Evolutionary conservation across 805 yeast genomes (phyloP).

Genomic region (Metschnikowia drakensbergensis): DNA sequence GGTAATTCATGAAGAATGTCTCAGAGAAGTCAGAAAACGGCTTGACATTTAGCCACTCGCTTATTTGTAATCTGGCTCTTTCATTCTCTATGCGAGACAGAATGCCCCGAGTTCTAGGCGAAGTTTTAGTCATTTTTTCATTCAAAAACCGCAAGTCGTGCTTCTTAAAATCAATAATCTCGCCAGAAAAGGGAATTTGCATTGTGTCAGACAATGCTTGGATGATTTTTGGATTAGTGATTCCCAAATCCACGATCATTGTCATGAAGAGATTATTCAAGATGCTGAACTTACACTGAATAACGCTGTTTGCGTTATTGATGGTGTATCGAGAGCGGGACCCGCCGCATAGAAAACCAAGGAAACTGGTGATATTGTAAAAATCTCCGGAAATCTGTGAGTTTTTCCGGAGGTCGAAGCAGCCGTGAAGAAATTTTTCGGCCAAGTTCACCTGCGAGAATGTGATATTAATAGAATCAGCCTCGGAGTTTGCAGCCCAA

Average conservation of each 20-base stretch:
- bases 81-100: slow-evolving; percentile 7
- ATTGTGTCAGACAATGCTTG: background rate
- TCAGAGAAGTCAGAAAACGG: slow-evolving; percentile 33
- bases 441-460: slow-evolving; percentile 9
- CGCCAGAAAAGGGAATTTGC: slow-evolving; percentile 23
- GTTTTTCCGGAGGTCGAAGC: slow-evolving; percentile 1
- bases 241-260: slow-evolving; percentile 5
- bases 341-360: slow-evolving; percentile 10
- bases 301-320: slow-evolving; percentile 6
- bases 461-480: slow-evolving; percentile 5
- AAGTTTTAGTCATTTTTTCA: background rate
- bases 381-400: slow-evolving; percentile 1
- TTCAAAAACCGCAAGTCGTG: slow-evolving; percentile 32
- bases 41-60: slow-evolving; percentile 36
- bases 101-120: background rate
- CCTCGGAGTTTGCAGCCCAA: background rate
- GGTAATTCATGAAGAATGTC: slow-evolving; percentile 16
- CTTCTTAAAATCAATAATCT: slow-evolving; percentile 32
- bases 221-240: background rate
- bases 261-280: slow-evolving; percentile 8
- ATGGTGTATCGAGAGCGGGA: slow-evolving; percentile 2
- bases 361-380: slow-evolving; percentile 2
- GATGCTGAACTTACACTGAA: slow-evolving; percentile 5
- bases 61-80: slow-evolving; percentile 23
- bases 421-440: slow-evolving; percentile 8